Conservation (phyloP, 305 asterid genomes). For the Fraxinus albicans region DNA sequence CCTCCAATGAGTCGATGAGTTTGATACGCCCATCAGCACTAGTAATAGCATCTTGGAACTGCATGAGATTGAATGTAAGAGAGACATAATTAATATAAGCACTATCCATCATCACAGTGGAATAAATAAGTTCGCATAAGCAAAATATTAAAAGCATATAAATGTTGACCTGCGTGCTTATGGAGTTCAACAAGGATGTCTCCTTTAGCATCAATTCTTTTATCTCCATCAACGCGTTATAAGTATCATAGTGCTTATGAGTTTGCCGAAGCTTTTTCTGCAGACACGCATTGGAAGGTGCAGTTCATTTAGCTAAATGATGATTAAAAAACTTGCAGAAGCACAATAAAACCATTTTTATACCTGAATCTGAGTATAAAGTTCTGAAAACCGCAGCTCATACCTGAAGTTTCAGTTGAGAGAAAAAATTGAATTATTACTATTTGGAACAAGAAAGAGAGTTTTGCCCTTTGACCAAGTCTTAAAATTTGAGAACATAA, state of each 20-base stretch:
- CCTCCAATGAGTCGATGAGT: slow-evolving; percentile 70
- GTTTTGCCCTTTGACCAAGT: slow-evolving; percentile 3
- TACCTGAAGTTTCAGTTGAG: slow-evolving; percentile 52
- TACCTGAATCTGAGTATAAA: slow-evolving; percentile 73
- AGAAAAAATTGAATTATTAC: slow-evolving; percentile 1
- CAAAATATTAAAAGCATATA: not conserved
- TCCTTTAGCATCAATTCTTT: slow-evolving; percentile 85
- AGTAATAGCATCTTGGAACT: slow-evolving; percentile 79
- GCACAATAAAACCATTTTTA: slow-evolving; percentile 15
- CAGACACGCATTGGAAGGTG: slow-evolving; percentile 26
- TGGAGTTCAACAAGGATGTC: slow-evolving; percentile 75
- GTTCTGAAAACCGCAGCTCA: slow-evolving; percentile 76
- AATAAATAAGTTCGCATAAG: not conserved
- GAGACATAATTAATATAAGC: not conserved
- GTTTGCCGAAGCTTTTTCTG: slow-evolving; percentile 72
- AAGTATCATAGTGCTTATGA: slow-evolving; percentile 67
- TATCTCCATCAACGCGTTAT: slow-evolving; percentile 73
- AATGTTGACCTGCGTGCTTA: slow-evolving; percentile 64
- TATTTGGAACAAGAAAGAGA: not conserved
- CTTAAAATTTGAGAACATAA: not conserved
- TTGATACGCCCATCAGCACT: slow-evolving; percentile 66
- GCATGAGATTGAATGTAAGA: slow-evolving; percentile 17
- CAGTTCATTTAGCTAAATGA: slow-evolving; percentile 23
- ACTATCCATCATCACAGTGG: not conserved
- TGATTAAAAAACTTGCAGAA: slow-evolving; percentile 5